Evolutionary conservation across 1,139 yeast genomes (phyloP).

Genomic region (Scheffersomyces illinoinensis): DNA sequence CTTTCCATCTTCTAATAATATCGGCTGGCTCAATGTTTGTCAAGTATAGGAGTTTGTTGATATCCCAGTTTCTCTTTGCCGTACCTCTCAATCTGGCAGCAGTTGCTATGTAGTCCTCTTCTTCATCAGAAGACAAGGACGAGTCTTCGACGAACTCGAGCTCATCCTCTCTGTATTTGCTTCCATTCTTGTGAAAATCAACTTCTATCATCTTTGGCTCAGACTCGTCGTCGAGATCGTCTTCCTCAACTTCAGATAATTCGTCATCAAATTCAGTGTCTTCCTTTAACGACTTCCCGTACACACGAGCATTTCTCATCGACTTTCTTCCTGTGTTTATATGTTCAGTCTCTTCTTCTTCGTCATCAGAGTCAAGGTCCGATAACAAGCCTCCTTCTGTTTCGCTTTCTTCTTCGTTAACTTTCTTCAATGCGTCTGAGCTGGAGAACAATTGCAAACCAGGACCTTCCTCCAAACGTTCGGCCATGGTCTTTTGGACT

Average conservation of each 20-base stretch:
- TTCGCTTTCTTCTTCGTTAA: constrained; percentile 37
- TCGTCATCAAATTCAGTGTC: constrained; percentile 51
- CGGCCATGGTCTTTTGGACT: constrained; percentile 63
- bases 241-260: constrained; percentile 37
- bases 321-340: constrained; percentile 56
- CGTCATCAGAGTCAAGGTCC: constrained; percentile 27
- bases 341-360: constrained; percentile 25
- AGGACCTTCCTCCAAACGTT: constrained; percentile 59
- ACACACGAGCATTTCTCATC: constrained; percentile 60
- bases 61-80: constrained; percentile 65
- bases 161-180: constrained; percentile 46
- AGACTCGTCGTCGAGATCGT: constrained; percentile 33
- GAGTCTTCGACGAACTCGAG: constrained; percentile 53
- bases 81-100: constrained; percentile 47
- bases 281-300: constrained; percentile 53
- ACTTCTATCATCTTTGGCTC: constrained; percentile 46
- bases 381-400: constrained; percentile 37
- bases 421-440: constrained; percentile 51
- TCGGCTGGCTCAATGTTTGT: constrained; percentile 74
- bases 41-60: constrained; percentile 78
- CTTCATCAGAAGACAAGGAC: constrained; percentile 43
- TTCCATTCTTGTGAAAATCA: constrained; percentile 40
- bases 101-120: constrained; percentile 35
- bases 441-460: constrained; percentile 74
- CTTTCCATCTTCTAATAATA: constrained; percentile 74